Percentiles rank a stretch among this genome's conserved stretches.
Evolutionary conservation across 2,329 filamentous ascomycete species (phyloP).

Genomic region (Mycosphaerella sp.): DNA sequence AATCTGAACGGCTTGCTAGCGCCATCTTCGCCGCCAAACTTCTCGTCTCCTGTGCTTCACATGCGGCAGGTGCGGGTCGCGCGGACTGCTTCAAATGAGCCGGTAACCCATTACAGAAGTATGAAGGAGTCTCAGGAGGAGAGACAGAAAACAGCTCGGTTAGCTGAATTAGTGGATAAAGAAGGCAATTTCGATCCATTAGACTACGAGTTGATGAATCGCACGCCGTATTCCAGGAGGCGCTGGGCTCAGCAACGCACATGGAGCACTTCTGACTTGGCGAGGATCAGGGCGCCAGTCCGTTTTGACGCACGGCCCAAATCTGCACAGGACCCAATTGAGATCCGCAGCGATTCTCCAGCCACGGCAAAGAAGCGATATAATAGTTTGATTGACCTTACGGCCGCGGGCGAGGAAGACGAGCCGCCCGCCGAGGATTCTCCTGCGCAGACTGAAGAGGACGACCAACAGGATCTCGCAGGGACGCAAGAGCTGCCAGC

Average conservation of each 20-base stretch:
- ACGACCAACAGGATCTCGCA: slow-evolving; percentile 13
- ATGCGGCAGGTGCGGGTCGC: not conserved
- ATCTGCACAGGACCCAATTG: slow-evolving; percentile 2
- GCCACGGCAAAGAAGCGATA: slow-evolving; percentile 4
- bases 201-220: not conserved
- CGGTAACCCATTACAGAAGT: slow-evolving; percentile 25
- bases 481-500: slow-evolving; percentile 13
- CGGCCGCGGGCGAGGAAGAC: slow-evolving; percentile 16
- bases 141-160: slow-evolving; percentile 19
- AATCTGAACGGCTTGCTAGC: slow-evolving; percentile 31
- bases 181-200: not conserved
- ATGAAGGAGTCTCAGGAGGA: slow-evolving; percentile 42
- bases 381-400: slow-evolving; percentile 2
- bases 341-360: slow-evolving; percentile 4
- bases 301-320: slow-evolving; percentile 4
- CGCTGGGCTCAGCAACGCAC: slow-evolving; percentile 5
- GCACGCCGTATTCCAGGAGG: not conserved
- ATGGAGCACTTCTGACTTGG: slow-evolving; percentile 1
- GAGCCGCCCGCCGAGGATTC: too few species aligned
- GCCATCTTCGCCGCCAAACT: slow-evolving; percentile 34
- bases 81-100: not conserved
- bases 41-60: slow-evolving; percentile 2
- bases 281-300: slow-evolving; percentile 13
- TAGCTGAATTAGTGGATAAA: not conserved
- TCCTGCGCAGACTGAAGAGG: slow-evolving; percentile 18